These are phyloP conservation scores for Diversispora epigaea DNA, from an alignment of 192 early-diverging fungal genomes.

Conservation along the genomic window DNA sequence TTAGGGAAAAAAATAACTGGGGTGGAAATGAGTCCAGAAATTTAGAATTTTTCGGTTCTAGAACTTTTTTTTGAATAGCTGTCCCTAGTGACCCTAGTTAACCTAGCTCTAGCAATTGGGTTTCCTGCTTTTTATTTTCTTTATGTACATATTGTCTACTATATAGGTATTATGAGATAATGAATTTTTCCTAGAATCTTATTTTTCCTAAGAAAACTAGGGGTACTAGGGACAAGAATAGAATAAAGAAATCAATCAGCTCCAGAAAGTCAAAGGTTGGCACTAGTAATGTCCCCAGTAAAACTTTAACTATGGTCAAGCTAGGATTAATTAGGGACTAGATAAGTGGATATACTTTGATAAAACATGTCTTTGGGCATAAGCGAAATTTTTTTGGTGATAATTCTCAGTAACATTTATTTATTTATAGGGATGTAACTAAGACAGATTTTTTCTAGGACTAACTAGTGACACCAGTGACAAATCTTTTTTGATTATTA, in stretches of 20 bases:
- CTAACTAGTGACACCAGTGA: constrained; percentile 5
- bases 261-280: constrained; percentile 4
- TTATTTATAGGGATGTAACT: no score
- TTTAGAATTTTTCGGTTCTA: neutral
- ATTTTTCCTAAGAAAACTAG: constrained; percentile 8
- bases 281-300: neutral
- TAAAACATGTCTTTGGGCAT: no score
- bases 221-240: constrained; percentile 13
- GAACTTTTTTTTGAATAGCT: constrained; percentile 12
- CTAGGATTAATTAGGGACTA: no score
- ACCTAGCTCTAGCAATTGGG: no score
- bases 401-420: no score
- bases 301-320: neutral
- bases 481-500: neutral
- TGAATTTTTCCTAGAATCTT: no score
- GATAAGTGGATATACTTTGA: no score
- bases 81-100: constrained; percentile 10
- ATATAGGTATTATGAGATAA: no score
- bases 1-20: neutral
- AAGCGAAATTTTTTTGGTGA: no score
- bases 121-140: no score
- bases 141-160: no score
- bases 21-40: neutral
- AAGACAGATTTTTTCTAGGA: neutral
- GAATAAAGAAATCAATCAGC: constrained; percentile 5